Evolutionary conservation across 164 flowering plant species (phyloP).

Genomic region (Vitis amurensis): DNA sequence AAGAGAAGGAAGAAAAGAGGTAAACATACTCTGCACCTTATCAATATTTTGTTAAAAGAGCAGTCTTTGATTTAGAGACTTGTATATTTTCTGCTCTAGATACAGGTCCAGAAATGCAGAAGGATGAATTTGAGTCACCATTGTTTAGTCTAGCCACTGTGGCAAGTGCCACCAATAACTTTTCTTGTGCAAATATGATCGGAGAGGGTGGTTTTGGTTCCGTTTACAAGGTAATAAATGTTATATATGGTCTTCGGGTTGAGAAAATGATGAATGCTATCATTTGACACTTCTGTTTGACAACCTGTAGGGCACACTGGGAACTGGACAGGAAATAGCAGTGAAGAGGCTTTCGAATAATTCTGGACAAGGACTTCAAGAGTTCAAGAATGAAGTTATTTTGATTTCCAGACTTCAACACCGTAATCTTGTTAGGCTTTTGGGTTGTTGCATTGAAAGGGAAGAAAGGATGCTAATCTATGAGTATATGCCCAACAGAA

Average conservation of each 20-base stretch:
- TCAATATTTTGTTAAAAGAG: too few relatives aligned
- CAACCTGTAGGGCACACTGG: conserved; percentile 4
- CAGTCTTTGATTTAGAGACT: too few relatives aligned
- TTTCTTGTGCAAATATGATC: too few relatives aligned
- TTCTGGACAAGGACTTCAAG: conserved; percentile 15
- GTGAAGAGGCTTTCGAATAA: conserved; percentile 18
- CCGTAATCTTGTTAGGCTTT: conserved; percentile 15
- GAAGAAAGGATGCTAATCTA: conserved; percentile 20
- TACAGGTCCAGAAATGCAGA: too few relatives aligned
- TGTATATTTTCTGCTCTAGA: background rate
- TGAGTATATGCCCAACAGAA: conserved; percentile 18
- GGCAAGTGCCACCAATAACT: too few relatives aligned
- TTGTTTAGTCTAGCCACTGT: too few relatives aligned
- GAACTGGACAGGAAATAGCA: conserved; percentile 18
- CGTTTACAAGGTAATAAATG: too few relatives aligned
- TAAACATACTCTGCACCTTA: background rate
- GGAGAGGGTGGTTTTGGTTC: too few relatives aligned
- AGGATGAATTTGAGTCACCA: too few relatives aligned
- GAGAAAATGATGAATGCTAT: too few relatives aligned
- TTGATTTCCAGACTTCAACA: conserved; percentile 19
- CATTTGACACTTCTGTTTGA: too few relatives aligned
- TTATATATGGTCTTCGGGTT: too few relatives aligned
- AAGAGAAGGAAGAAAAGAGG: background rate
- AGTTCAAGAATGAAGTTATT: conserved; percentile 20
- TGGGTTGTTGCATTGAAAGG: conserved; percentile 9